Conservation (phyloP, 2,329 filamentous ascomycete species). For the Cadophora sp. region DNA sequence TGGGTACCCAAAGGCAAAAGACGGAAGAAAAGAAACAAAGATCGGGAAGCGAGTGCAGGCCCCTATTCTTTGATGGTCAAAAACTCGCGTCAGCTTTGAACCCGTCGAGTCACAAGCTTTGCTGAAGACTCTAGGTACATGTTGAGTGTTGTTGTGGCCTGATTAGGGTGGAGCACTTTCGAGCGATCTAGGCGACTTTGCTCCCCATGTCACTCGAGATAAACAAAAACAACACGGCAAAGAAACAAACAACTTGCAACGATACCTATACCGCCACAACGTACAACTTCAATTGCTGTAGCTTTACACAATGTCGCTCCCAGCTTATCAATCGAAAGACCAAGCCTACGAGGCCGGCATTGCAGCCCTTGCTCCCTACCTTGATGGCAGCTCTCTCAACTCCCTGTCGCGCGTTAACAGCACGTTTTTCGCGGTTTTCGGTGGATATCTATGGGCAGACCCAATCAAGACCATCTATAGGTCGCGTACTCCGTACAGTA, state of each 20-base stretch:
- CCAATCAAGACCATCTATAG: constrained; percentile 29
- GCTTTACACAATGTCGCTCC: constrained; percentile 32
- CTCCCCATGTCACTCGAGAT: background rate
- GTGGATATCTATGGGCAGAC: constrained; percentile 33
- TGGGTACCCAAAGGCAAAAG: background rate
- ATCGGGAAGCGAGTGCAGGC: background rate
- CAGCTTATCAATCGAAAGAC: constrained; percentile 33
- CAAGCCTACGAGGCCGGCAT: constrained; percentile 17
- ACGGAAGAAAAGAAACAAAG: background rate
- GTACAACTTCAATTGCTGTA: too few relatives aligned
- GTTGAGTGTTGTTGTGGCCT: background rate
- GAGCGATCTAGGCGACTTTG: background rate
- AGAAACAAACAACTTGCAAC: background rate
- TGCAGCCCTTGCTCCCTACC: constrained; percentile 27
- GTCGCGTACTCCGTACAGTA: constrained; percentile 29
- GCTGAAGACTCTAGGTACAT: background rate
- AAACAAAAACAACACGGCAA: constrained; percentile 1
- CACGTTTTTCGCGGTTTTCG: constrained; percentile 27
- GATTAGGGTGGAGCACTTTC: background rate
- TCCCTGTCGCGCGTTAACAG: constrained; percentile 29
- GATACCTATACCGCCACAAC: background rate
- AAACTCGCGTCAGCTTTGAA: background rate
- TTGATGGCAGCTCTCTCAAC: constrained; percentile 24
- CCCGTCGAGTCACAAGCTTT: background rate
- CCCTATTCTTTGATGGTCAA: background rate